A percentile compares a stretch with the other conserved stretches of the same genome.
phyloP scores from a whole-genome alignment of 2,329 filamentous ascomycete species.

The Fusarium sulawesiense region DNA sequence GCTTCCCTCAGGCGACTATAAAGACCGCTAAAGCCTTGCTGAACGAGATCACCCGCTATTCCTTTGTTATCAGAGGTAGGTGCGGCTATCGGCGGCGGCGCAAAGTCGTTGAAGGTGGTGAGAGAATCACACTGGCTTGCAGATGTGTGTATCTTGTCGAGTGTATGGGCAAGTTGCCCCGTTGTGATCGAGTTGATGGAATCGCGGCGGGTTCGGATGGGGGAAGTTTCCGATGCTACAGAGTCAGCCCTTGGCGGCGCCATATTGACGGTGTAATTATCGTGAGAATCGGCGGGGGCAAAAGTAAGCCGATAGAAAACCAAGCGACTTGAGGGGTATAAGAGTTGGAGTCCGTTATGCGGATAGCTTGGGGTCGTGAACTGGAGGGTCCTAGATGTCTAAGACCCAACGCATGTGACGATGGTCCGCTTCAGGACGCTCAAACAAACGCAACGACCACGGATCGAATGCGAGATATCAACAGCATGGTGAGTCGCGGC shows the following conservation, averaged over 20 bases:
- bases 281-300: background rate
- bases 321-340: background rate
- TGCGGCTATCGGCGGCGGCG: conserved; percentile 72
- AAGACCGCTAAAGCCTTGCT: conserved; percentile 87
- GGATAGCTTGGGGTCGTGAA: background rate
- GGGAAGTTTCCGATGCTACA: conserved; percentile 48
- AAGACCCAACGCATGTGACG: conserved; percentile 28
- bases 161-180: conserved; percentile 78
- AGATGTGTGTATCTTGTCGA: conserved; percentile 88
- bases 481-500: conserved; percentile 38
- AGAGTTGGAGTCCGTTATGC: conserved; percentile 1
- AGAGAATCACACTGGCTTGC: conserved; percentile 87
- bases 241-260: conserved; percentile 49
- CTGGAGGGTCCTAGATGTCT: conserved; percentile 1
- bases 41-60: conserved; percentile 77
- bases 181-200: conserved; percentile 62
- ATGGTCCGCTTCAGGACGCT: conserved; percentile 25
- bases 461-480: conserved; percentile 24
- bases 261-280: conserved; percentile 26
- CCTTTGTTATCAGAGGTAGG: conserved; percentile 74
- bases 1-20: conserved; percentile 88
- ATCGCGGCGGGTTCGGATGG: conserved; percentile 52
- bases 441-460: conserved; percentile 25
- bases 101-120: conserved; percentile 95
- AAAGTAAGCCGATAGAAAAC: background rate